Percentiles rank a stretch among this genome's conserved stretches.
phyloP scores from a whole-genome alignment of 306 rosid species.

The Malus sylvestris region DNA sequence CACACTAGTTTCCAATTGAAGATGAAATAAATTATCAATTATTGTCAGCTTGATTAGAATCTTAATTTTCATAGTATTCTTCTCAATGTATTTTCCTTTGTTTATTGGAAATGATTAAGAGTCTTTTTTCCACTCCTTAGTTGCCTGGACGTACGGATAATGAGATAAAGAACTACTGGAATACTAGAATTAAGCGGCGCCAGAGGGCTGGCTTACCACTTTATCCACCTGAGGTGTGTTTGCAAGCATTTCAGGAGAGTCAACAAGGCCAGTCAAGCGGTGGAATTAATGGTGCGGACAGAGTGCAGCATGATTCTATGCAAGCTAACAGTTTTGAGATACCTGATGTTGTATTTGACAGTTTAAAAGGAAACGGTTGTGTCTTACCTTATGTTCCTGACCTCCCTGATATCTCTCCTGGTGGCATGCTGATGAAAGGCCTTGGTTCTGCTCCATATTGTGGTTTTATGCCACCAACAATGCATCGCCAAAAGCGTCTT shows the following conservation, averaged over 20 bases:
- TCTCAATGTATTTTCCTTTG: background rate
- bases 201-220: slow-evolving; percentile 91
- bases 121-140: slow-evolving; percentile 40
- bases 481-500: slow-evolving; percentile 55
- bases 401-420: slow-evolving; percentile 41
- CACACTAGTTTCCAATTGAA: background rate
- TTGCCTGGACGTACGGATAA: slow-evolving; percentile 98
- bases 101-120: slow-evolving; percentile 2
- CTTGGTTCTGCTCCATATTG: slow-evolving; percentile 58
- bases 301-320: slow-evolving; percentile 38
- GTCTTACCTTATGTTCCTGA: slow-evolving; percentile 46
- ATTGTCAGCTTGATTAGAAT: background rate
- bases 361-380: slow-evolving; percentile 46
- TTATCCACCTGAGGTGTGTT: slow-evolving; percentile 76
- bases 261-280: slow-evolving; percentile 41
- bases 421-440: slow-evolving; percentile 46
- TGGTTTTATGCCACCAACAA: slow-evolving; percentile 36
- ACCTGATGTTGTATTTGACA: slow-evolving; percentile 53
- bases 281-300: slow-evolving; percentile 37
- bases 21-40: background rate
- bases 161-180: slow-evolving; percentile 99
- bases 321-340: slow-evolving; percentile 44
- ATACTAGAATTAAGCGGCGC: slow-evolving; percentile 84
- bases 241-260: slow-evolving; percentile 45
- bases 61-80: background rate